Evolutionary conservation across 148 eudicot genomes (phyloP).

Genomic region (Nepenthes mirabilis): DNA sequence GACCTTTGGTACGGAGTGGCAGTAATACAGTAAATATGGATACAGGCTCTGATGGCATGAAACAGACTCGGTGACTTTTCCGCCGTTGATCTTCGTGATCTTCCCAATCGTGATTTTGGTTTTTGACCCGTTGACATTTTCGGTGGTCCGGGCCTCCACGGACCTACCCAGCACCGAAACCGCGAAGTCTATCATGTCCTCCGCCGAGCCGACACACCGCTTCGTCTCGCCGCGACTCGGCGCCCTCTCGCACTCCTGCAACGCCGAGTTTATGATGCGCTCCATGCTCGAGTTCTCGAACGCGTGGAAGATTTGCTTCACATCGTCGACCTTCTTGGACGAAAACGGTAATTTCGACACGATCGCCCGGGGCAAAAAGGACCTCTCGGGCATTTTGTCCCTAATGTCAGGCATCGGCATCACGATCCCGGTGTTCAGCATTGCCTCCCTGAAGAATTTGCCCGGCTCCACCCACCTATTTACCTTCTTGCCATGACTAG

Average conservation of each 20-base stretch:
- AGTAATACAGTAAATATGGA: constrained; percentile 73
- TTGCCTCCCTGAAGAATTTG: constrained; percentile 61
- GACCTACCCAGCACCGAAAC: constrained; percentile 48
- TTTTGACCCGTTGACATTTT: constrained; percentile 37
- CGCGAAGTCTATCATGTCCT: constrained; percentile 87
- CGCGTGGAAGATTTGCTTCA: constrained; percentile 57
- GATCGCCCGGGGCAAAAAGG: constrained; percentile 65
- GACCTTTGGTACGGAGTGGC: constrained; percentile 81
- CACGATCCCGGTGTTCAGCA: constrained; percentile 42
- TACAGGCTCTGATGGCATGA: constrained; percentile 79
- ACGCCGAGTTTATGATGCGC: constrained; percentile 26
- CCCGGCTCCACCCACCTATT: constrained; percentile 73
- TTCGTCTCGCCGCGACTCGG: constrained; percentile 70
- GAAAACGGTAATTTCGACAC: constrained; percentile 61
- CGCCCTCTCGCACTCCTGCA: constrained; percentile 62
- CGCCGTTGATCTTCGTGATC: constrained; percentile 61
- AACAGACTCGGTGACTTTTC: constrained; percentile 56
- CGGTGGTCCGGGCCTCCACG: constrained; percentile 46
- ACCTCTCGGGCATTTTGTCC: constrained; percentile 83
- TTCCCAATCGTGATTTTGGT: constrained; percentile 41
- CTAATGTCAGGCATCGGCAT: constrained; percentile 89
- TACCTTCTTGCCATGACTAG: constrained; percentile 18
- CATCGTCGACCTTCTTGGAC: constrained; percentile 18
- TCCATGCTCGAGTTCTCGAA: constrained; percentile 56
- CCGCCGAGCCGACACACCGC: constrained; percentile 59